Percentiles rank a stretch among this genome's conserved stretches.
Conservation (phyloP, 2,329 filamentous ascomycete species). For the Calonectria leucothoes region DNA sequence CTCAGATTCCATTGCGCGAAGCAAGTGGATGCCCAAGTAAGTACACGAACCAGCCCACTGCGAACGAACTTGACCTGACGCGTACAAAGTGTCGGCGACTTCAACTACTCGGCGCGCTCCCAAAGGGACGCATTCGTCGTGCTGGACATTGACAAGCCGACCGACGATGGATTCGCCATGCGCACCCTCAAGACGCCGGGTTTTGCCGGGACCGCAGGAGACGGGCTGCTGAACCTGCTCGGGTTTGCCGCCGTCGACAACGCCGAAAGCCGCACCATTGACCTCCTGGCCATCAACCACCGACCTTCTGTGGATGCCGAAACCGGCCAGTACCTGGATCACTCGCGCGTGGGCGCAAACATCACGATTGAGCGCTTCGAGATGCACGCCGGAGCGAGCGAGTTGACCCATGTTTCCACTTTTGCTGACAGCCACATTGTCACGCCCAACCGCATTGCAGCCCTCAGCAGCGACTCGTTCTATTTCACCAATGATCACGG, state of each 20-base stretch:
- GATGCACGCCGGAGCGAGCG: background rate
- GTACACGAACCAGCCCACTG: background rate
- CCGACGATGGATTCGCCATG: slow-evolving; percentile 29
- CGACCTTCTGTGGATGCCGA: slow-evolving; percentile 25
- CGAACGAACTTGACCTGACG: background rate
- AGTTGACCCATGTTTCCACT: slow-evolving; percentile 34
- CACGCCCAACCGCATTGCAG: slow-evolving; percentile 37
- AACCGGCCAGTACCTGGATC: slow-evolving; percentile 18
- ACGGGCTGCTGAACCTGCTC: slow-evolving; percentile 44
- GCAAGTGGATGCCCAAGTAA: slow-evolving; percentile 36
- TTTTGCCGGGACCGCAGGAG: slow-evolving; percentile 45
- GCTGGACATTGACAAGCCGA: slow-evolving; percentile 47
- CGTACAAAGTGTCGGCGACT: slow-evolving; percentile 22
- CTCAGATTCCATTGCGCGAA: slow-evolving; percentile 30
- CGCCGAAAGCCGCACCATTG: slow-evolving; percentile 22
- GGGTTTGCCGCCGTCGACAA: slow-evolving; percentile 46
- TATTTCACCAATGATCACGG: slow-evolving; percentile 39
- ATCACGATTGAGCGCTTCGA: slow-evolving; percentile 33
- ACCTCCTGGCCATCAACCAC: slow-evolving; percentile 33
- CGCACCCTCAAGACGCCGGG: slow-evolving; percentile 40
- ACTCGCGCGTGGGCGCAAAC: slow-evolving; percentile 27
- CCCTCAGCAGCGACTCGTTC: slow-evolving; percentile 11
- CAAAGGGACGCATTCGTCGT: slow-evolving; percentile 45
- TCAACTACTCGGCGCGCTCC: slow-evolving; percentile 45
- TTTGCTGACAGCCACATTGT: slow-evolving; percentile 24